Base-by-base conservation (phyloP, 495 filamentous ascomycete species). In the Daldinia grandis region DNA sequence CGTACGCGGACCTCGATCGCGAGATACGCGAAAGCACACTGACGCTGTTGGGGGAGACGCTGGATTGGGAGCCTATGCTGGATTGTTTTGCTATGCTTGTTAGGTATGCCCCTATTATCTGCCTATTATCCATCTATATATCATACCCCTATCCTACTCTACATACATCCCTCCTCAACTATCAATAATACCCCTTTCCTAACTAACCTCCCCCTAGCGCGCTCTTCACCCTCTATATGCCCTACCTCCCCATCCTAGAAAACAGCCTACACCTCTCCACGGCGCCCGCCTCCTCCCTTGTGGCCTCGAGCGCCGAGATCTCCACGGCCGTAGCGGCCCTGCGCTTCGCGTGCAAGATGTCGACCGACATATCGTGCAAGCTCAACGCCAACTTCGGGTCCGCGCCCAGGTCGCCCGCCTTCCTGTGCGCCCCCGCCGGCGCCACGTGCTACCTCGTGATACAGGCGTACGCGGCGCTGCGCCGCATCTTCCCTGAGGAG, bases 341-440 rank as follows among this genome's bases (percentile, higher is more conserved):
- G 7, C 73, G 70, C 19, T 77, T 77, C 62, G 75, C 75, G n/a
- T 77, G 75, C 62, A 71, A 75, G 56, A 75, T 77, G 75, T 77
- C 75, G 12, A 73, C 69, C 14, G 75, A 77, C 57, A 77, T 77
- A 27, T 73, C 67, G 49, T 77, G 75, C 47, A 77, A 77, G 68
- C 50, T 77, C 8, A 77, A 75, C 62, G 64, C 69, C 4, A 62
- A 67, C 50, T 77, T 64, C 62, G 70, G 56, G 17, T 12, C 59
- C n/a, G 63, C 66, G 38, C 66, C 73, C 15, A 59, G 62, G 21
- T 74, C 67, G 0, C 75, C 75, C 0, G 73, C 71, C 5, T 53
- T 65, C 10, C 70, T 77, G 47, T 75, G 75, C 57, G 75, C 75
- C 5, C 75, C 75, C 31, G 75, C 75, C n/a, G 73, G 73, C 17